Base-by-base conservation (phyloP, 2,329 filamentous ascomycete genomes). In the Pleoardoris graminearum region DNA sequence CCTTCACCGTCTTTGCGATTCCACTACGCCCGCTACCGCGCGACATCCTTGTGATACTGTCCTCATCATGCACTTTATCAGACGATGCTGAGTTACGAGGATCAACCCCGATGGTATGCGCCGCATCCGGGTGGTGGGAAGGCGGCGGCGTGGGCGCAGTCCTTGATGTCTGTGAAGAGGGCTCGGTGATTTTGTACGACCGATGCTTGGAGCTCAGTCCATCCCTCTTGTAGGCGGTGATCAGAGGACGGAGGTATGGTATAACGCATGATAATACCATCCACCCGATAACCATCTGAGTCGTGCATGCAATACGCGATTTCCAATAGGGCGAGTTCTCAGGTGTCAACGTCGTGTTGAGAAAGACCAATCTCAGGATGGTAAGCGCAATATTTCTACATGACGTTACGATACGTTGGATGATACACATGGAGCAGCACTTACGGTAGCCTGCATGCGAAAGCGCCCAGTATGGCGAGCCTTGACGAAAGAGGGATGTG, bases 401-500 rank as follows among this genome's bases (percentile, higher is more conserved):
- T 23, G n/a, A 7, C 10, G 14, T 5, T 41, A 2, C 17, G 22
- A 16, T 53, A 14, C n/a, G 7, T 25, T 14, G 23, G 36, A 14
- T 17, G 23, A 46, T n/a, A 37, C 21, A 25, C 21, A 37, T 17
- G 14, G 21, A 6, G 39, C 32, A 22, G 5, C 12, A 35, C 49
- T 39, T 49, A 57, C 55, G 52, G 54, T 3, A 61, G 3, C 5
- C 58, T 49, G 19, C 51, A 57, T 1, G 42, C n/a, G 25, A 61
- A 61, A 1, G 51, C 57, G 10, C 51, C 54, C 1, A 63, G 47
- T n/a, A 63, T 59, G 5, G 51, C 53, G 7, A 39, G 16, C 42
- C 61, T 59, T 2, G 42, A 41, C 10, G 35, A 17, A 1, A 36
- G 30, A 10, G 32, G 6, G 56, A 63, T 59, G 14, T 52, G 46